Conservation (phyloP, 192 early-diverging fungal genomes). For the Phlyctochytrium arcticum region DNA sequence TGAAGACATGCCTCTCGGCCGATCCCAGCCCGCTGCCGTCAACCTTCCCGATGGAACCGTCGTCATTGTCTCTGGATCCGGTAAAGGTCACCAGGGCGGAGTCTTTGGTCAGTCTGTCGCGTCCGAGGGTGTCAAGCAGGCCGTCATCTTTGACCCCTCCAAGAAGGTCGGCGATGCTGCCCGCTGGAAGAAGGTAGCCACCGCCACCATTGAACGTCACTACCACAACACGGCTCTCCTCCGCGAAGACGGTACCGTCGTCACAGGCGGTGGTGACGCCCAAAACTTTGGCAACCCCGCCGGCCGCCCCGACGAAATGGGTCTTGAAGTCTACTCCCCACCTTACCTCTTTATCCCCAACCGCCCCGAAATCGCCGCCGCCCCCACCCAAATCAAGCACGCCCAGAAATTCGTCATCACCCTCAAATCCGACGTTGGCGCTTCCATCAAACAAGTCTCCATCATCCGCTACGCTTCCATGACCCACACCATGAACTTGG, state of each 20-base stretch:
- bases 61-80: constrained; percentile 9
- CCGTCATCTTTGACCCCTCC: constrained; percentile 32
- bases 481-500: constrained; percentile 27
- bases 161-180: background rate
- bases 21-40: constrained; percentile 15
- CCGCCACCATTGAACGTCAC: constrained; percentile 5
- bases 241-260: constrained; percentile 27
- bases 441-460: constrained; percentile 2
- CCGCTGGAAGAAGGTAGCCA: constrained; percentile 12
- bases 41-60: constrained; percentile 19
- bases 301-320: background rate
- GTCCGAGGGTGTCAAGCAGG: constrained; percentile 13
- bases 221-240: constrained; percentile 37
- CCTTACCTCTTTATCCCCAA: constrained; percentile 30
- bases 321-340: constrained; percentile 19
- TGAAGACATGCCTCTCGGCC: constrained; percentile 20
- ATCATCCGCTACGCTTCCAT: constrained; percentile 25
- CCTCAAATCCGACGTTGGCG: constrained; percentile 4
- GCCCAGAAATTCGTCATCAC: constrained; percentile 14
- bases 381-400: background rate
- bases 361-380: constrained; percentile 5
- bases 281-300: constrained; percentile 30
- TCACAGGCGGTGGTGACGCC: constrained; percentile 42
- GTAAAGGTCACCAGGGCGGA: constrained; percentile 20
- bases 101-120: constrained; percentile 6